Percentiles rank a stretch among this genome's conserved stretches.
These are phyloP conservation scores for Syncephalis fuscata DNA, from an alignment of 371 early-diverging fungal species.

Conservation along the genomic window DNA sequence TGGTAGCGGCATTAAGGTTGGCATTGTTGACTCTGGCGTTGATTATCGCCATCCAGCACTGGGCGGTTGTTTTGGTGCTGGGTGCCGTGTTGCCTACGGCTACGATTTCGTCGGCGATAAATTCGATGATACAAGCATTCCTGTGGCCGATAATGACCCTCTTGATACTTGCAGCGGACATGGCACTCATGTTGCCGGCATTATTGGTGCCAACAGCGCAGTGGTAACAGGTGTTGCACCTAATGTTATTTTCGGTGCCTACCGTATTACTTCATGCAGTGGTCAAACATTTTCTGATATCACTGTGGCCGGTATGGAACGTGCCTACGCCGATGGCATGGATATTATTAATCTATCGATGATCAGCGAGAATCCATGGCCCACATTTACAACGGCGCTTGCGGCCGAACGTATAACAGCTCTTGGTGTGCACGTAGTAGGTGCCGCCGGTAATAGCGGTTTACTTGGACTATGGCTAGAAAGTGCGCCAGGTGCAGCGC, in stretches of 20 bases:
- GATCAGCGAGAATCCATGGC: conserved; percentile 30
- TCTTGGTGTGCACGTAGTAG: conserved; percentile 23
- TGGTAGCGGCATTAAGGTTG: conserved; percentile 49
- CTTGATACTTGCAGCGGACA: conserved; percentile 28
- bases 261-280: conserved; percentile 39
- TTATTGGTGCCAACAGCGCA: conserved; percentile 24
- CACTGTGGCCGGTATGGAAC: conserved; percentile 40
- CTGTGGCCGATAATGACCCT: conserved; percentile 26
- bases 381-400: conserved; percentile 18
- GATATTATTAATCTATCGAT: conserved; percentile 49
- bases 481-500: conserved; percentile 39
- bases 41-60: conserved; percentile 33
- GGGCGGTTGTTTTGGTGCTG: conserved; percentile 26
- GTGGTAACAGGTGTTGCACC: conserved; percentile 41
- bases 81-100: conserved; percentile 19
- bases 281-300: conserved; percentile 30
- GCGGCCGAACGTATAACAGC: conserved; percentile 19
- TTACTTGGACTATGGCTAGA: conserved; percentile 36
- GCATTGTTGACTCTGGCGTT: conserved; percentile 29
- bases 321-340: conserved; percentile 35
- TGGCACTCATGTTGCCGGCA: conserved; percentile 45
- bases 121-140: conserved; percentile 5
- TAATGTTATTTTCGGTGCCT: conserved; percentile 33
- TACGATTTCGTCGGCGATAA: conserved; percentile 23
- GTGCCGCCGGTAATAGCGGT: conserved; percentile 60